These are phyloP conservation scores for Zea luxurians DNA, from an alignment of 176 grass and related monocot species.

Conservation along the genomic window DNA sequence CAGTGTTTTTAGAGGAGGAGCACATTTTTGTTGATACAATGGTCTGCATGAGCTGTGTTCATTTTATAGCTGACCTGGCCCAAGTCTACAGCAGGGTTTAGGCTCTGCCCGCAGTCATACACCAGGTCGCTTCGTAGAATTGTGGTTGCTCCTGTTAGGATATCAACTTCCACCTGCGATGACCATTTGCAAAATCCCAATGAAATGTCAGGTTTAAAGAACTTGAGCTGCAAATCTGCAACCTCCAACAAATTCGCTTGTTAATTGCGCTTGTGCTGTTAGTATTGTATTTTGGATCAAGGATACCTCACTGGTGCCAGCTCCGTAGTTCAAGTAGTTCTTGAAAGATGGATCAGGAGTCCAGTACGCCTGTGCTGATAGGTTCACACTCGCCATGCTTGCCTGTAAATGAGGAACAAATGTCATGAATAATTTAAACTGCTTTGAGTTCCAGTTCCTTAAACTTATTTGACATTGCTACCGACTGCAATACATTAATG, in stretches of 20 bases:
- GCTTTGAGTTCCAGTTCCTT: neutral
- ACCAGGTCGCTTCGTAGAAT: conserved; percentile 68
- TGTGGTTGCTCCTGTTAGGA: conserved; percentile 74
- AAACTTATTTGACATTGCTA: neutral
- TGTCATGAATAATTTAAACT: neutral
- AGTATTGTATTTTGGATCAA: neutral
- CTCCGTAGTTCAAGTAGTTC: conserved; percentile 76
- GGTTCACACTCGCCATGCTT: conserved; percentile 48
- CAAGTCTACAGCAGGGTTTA: conserved; percentile 86
- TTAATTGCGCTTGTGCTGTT: neutral
- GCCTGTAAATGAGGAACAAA: conserved; percentile 49
- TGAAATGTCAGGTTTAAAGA: neutral
- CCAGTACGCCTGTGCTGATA: conserved; percentile 64
- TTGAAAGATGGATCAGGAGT: conserved; percentile 47
- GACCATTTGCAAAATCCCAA: neutral
- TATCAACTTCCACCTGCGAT: conserved; percentile 70
- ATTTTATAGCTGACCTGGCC: conserved; percentile 61
- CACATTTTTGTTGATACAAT: neutral
- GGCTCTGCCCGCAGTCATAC: conserved; percentile 84
- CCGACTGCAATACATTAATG: neutral
- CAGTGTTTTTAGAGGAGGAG: neutral
- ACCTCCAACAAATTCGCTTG: neutral
- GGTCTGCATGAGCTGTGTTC: neutral
- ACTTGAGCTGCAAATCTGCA: neutral
- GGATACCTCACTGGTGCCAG: conserved; percentile 62